Conservation (phyloP, 2,329 filamentous ascomycete species). For the Teratosphaeria nubilosa region DNA sequence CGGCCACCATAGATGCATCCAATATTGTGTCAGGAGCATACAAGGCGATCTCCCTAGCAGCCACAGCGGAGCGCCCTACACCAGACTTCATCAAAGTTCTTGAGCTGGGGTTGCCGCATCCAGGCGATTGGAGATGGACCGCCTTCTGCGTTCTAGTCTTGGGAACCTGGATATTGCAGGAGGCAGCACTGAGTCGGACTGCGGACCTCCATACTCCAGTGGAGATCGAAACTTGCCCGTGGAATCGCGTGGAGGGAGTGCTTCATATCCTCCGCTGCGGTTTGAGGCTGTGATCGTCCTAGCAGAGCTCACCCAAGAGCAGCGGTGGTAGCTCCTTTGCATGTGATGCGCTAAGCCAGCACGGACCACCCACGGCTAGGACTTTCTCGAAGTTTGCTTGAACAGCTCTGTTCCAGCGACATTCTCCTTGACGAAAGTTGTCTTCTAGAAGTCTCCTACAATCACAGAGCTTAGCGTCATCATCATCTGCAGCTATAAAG, state of each 20-base stretch:
- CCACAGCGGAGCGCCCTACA: not conserved
- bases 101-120: not conserved
- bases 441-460: no score
- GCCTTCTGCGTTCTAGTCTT: not conserved
- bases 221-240: not conserved
- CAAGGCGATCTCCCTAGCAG: not conserved
- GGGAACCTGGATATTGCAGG: not conserved
- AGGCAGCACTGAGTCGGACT: not conserved
- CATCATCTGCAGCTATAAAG: no score
- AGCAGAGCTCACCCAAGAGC: no score
- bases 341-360: no score
- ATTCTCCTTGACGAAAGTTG: no score
- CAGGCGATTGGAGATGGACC: not conserved
- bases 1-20: not conserved
- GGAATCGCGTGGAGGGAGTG: not conserved
- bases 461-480: no score
- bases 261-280: not conserved
- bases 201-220: not conserved
- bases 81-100: not conserved
- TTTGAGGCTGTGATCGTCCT: no score
- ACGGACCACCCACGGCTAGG: no score
- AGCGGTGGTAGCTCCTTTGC: no score
- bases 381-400: no score
- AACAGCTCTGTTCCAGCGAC: no score
- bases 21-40: not conserved